Evolutionary conservation across 257 asterid genomes (phyloP), one percentile per base, ranked within the genome.

Genomic region (Capsicum chinense): DNA sequence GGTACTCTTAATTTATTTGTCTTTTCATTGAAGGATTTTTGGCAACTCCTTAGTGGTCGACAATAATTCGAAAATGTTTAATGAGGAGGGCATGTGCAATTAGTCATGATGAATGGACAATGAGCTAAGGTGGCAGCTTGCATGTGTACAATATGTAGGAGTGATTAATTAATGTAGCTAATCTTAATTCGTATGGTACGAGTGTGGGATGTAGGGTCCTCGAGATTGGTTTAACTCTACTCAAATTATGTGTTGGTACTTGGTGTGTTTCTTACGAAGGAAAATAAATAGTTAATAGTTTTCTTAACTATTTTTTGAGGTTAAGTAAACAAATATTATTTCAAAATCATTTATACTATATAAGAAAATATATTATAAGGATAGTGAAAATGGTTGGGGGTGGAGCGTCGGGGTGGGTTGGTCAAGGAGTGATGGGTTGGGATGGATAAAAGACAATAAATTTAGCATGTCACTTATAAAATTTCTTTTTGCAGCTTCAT

Each of bases 1-100:
- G 81, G 16, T 48, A 73, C 42, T 73, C 42, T 76, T 76, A 54
- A 54, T 78, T 78, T 78, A 54, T 14, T 78, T 54, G 81, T 78
- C 81, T 54, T 74, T 54, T 50, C 47, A 19, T 48, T 68, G 26
- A 39, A 69, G 5, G 33, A 1, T 3, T 69, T 39, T 69, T 69
- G 79, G 79, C 56, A 69, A 56, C 79, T 39, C 54, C 54, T 39
- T 16, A 68, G 52, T 68, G 78, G 78, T 68, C 54, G 56, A 21
- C 50, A 35, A 67, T 67, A 67, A 67, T 67, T 67, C 21, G n/a
- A 67, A 6, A 37, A 67, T 14, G 76, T 67, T 37, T 69, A 69
- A 39, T 69, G 79, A 69, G 15, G 50, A 42, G 56, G 9, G 50
- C 79, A 69, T n/a, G 67, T 69, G 79, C 56, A 69, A 69, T 68